Conservation (phyloP, 768 basidiomycete genomes). For the Artomyces pyxidatus region DNA sequence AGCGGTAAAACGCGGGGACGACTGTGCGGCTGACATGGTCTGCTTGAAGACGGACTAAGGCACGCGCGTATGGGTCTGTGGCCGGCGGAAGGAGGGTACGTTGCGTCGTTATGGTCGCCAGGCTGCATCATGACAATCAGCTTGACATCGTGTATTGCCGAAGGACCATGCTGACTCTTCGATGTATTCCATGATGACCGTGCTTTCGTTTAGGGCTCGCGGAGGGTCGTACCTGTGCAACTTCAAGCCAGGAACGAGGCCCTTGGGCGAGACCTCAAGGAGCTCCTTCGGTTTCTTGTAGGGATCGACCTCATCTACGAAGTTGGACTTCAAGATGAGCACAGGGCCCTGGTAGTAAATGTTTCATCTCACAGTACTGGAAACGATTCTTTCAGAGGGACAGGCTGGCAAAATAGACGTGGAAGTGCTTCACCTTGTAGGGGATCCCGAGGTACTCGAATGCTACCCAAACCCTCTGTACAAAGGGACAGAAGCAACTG, state of each 20-base stretch:
- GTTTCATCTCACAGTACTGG: background rate
- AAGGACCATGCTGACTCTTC: slow-evolving; percentile 44
- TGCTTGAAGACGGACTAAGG: slow-evolving; percentile 56
- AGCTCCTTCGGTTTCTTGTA: slow-evolving; percentile 77
- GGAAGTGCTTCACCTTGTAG: slow-evolving; percentile 45
- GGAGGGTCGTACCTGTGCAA: slow-evolving; percentile 47
- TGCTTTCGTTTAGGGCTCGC: slow-evolving; percentile 68
- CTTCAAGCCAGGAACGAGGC: slow-evolving; percentile 66
- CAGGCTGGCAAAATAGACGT: background rate
- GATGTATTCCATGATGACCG: slow-evolving; percentile 69
- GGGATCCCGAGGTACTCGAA: slow-evolving; percentile 63
- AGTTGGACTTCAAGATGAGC: background rate
- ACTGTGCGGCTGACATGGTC: slow-evolving; percentile 59
- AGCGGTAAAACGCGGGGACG: slow-evolving; percentile 69
- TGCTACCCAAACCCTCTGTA: slow-evolving; percentile 73
- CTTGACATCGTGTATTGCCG: slow-evolving; percentile 14
- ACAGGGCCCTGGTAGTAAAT: too few species aligned
- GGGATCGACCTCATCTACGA: slow-evolving; percentile 68
- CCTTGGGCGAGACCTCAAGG: slow-evolving; percentile 75
- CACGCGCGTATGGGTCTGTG: slow-evolving; percentile 58
- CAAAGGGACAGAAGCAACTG: slow-evolving; percentile 75
- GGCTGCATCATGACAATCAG: slow-evolving; percentile 24
- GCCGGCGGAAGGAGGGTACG: slow-evolving; percentile 49
- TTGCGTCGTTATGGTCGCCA: slow-evolving; percentile 40
- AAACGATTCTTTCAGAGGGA: background rate